Percentiles rank a stretch among this genome's conserved stretches.
These are phyloP conservation scores for Tripterygium wilfordii DNA, from an alignment of 177 flowering plant genomes.

Conservation along the genomic window DNA sequence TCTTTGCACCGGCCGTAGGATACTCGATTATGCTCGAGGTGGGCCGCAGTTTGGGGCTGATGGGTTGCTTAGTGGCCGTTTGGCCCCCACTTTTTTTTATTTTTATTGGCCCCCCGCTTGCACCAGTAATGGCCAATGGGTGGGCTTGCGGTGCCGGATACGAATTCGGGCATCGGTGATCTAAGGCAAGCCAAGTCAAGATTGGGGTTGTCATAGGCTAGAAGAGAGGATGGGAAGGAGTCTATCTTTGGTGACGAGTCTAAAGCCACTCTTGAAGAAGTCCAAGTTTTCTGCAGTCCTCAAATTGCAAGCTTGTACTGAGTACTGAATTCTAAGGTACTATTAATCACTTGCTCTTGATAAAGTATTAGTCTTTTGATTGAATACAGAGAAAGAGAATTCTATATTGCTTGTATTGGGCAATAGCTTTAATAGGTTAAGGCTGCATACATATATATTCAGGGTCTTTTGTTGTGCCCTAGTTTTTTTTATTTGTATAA, in stretches of 20 bases:
- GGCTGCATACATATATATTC: too few species aligned
- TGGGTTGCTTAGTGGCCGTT: slow-evolving; percentile 90
- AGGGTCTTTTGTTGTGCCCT: too few species aligned
- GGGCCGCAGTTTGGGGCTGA: slow-evolving; percentile 96
- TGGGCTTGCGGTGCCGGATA: slow-evolving; percentile 85
- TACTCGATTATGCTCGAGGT: slow-evolving; percentile 89
- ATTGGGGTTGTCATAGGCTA: slow-evolving; percentile 79
- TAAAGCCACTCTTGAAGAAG: slow-evolving; percentile 56
- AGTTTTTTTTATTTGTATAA: too few species aligned
- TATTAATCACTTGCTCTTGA: too few species aligned
- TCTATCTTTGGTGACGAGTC: slow-evolving; percentile 83
- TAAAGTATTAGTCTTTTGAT: too few species aligned
- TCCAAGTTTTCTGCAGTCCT: slow-evolving; percentile 80
- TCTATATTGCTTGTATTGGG: too few species aligned
- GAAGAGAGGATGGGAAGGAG: slow-evolving; percentile 80
- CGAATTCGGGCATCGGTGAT: slow-evolving; percentile 79
- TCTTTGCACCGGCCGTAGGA: too few species aligned
- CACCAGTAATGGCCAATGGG: slow-evolving; percentile 98
- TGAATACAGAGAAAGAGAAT: too few species aligned
- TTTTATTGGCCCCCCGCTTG: slow-evolving; percentile 92
- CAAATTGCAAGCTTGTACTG: slow-evolving; percentile 85
- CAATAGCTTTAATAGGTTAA: too few species aligned
- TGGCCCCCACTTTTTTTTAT: too few species aligned
- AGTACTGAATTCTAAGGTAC: too few species aligned
- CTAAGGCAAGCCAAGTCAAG: slow-evolving; percentile 85